Percentiles rank a stretch among this genome's conserved stretches.
Evolutionary conservation across 768 basidiomycete genomes (phyloP).

Genomic region (Termitomyces sp.): DNA sequence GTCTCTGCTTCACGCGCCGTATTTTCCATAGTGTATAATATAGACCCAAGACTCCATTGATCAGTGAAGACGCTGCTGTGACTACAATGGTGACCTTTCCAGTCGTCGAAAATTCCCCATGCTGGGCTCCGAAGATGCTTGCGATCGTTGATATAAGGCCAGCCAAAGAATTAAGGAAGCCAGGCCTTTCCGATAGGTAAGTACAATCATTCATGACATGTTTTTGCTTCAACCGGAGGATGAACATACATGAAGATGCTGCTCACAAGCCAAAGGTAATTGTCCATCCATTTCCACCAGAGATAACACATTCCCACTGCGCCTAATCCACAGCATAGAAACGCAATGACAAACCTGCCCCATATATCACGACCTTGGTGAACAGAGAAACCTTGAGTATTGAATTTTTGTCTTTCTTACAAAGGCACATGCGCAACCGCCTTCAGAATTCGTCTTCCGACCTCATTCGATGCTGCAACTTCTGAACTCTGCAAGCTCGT

Average conservation of each 20-base stretch:
- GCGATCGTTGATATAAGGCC: conserved; percentile 51
- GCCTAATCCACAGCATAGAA: conserved; percentile 50
- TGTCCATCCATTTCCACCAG: conserved; percentile 54
- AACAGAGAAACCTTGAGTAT: not conserved
- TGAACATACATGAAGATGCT: conserved; percentile 47
- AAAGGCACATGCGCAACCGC: conserved; percentile 38
- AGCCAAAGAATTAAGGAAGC: conserved; percentile 48
- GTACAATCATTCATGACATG: not conserved
- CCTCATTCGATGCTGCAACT: conserved; percentile 16
- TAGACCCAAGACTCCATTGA: conserved; percentile 34
- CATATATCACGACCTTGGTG: not conserved
- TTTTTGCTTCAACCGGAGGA: not conserved
- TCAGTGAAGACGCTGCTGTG: conserved; percentile 29
- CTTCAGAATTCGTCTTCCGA: conserved; percentile 26
- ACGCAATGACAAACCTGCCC: conserved; percentile 47
- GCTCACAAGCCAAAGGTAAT: conserved; percentile 55
- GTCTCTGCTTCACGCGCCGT: conserved; percentile 35
- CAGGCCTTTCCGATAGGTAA: conserved; percentile 36
- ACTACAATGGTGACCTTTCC: conserved; percentile 43
- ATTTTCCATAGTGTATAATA: conserved; percentile 42
- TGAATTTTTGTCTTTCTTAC: conserved; percentile 19
- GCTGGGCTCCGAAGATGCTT: conserved; percentile 44
- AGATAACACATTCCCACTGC: conserved; percentile 49
- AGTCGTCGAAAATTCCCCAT: conserved; percentile 35
- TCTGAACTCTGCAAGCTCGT: conserved; percentile 34